Base-by-base conservation (phyloP, 192 early-diverging fungal genomes). In the Glomus cerebriforme region DNA sequence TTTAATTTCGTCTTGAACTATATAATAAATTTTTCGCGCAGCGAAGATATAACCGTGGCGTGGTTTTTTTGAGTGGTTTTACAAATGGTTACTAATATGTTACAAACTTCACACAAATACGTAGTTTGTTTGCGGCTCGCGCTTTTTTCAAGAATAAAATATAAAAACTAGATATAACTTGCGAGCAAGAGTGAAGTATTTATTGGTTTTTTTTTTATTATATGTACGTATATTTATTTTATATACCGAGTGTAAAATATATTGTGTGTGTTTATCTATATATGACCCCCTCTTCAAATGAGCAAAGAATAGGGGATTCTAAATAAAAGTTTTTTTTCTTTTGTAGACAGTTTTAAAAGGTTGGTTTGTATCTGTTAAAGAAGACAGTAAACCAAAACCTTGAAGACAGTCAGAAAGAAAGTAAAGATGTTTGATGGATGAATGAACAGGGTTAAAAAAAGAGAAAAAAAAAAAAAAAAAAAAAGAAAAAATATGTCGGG, bases 381-480 rank as follows among this genome's bases (percentile, higher is more conserved):
- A 37, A 8, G 31, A 35, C 12, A 68, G 0, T 29, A 37, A 37
- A 68, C n/a, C 24, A 68, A 68, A 68, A 19, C 31, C 6, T 22
- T 19, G 10, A n/a, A 22, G 22, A 68, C 12, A 68, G 2, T 68
- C 24, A 68, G 10, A 3, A 22, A 9, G 9, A 37, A 67, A 37
- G 27, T 7, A 27, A 31, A 31, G 27, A 17, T 13, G 69, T 71
- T 32, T 12, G 43, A 49, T 45, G 70, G 70, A 32, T 39, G 67
- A 39, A 47, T 9, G 27, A 54, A n/a, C n/a, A n/a, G 69, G 69
- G 12, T 65, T 65, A 65, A 72, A 72, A 49, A 49, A 24, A 54
- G 5, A 72, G n/a, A 26, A 26, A 43, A 49, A 24, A 54, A 15
- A 72, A 45, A 26, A 26, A 43, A 43, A 43, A 43, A 43, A 43